Evolutionary conservation across 169 alveolate species (phyloP).

Genomic region (Cryptosporidium parvum): DNA sequence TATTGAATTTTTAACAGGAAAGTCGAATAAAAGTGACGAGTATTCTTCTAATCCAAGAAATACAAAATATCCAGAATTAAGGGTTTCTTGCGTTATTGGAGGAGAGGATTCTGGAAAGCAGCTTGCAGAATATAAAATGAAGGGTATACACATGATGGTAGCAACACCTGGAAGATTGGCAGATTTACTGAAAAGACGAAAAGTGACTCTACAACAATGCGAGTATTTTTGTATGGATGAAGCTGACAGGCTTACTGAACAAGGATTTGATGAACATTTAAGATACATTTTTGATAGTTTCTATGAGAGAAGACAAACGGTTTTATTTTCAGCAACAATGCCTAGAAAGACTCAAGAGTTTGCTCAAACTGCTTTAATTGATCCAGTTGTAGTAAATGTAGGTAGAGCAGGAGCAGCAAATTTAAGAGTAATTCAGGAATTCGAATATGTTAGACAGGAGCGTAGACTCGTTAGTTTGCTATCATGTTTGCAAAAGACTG

Average conservation of each 20-base stretch:
- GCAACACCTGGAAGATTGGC: constrained; percentile 98
- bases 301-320: constrained; percentile 92
- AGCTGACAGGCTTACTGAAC: constrained; percentile 94
- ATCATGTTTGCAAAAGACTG: constrained; percentile 92
- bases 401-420: constrained; percentile 95
- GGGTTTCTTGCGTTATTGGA: constrained; percentile 85
- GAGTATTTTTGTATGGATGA: constrained; percentile 95
- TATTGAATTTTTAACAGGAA: constrained; percentile 79
- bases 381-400: constrained; percentile 94
- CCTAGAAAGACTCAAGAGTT: constrained; percentile 96
- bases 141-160: constrained; percentile 94
- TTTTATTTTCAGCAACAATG: constrained; percentile 97
- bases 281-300: constrained; percentile 91
- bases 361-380: constrained; percentile 91
- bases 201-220: constrained; percentile 90
- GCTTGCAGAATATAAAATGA: constrained; percentile 41
- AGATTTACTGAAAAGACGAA: constrained; percentile 90
- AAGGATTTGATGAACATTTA: constrained; percentile 94
- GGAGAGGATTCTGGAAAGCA: constrained; percentile 79
- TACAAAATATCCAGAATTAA: constrained; percentile 79
- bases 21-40: constrained; percentile 28
- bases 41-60: neutral
- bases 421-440: constrained; percentile 92
- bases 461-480: constrained; percentile 89
- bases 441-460: constrained; percentile 93